Base-by-base conservation (phyloP, 2,329 filamentous ascomycete genomes). In the Cercospora canescens region DNA sequence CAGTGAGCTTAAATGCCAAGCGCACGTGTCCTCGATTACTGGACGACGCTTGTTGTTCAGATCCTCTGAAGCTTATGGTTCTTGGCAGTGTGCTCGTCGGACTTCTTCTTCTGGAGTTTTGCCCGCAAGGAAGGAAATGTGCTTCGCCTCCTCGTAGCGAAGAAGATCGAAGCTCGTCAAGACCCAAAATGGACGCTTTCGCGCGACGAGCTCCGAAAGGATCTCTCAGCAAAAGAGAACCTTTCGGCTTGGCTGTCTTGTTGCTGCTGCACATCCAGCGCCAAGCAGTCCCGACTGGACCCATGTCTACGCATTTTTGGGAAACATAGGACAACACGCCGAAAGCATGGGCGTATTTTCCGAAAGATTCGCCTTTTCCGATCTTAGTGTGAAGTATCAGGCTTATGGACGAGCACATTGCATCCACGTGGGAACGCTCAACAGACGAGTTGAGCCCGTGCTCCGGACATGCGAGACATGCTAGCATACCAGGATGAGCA, bases 51-150 rank as follows among this genome's bases (percentile, higher is more conserved):
- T 18, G 50, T 26, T 55, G 30, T 37, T 55, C 30, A 55, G 48
- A 48, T 37, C 30, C 8, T 16, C 12, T 8, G 32, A 55, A 62
- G 60, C 60, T 62, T 62, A 45, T 28, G n/a, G 39, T 16, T 56
- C 60, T 62, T 62, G 60, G 60, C 60, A 37, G 21, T 9, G 8
- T 28, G 52, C 28, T 32, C 52, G 1, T 55, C 48, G 41, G 35
- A 55, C 50, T 62, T 24, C 60, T 54, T 54, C 60, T 55, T 55
- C 45, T 55, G 60, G 60, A 35, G 35, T 28, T 50, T 62, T 24
- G 37, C 34, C 60, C 60, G 60, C 41, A n/a, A 16, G 35, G 32
- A 35, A 35, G 32, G 24, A n/a, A 62, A 14, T 14, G 3, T 34
- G 8, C 32, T 18, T 32, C 52, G 52, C 52, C 18, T 55, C 52